A percentile compares a stretch with the other conserved stretches of the same genome.
phyloP scores from a whole-genome alignment of 2,329 filamentous ascomycete genomes.

The Stachybotrys echinatus region DNA sequence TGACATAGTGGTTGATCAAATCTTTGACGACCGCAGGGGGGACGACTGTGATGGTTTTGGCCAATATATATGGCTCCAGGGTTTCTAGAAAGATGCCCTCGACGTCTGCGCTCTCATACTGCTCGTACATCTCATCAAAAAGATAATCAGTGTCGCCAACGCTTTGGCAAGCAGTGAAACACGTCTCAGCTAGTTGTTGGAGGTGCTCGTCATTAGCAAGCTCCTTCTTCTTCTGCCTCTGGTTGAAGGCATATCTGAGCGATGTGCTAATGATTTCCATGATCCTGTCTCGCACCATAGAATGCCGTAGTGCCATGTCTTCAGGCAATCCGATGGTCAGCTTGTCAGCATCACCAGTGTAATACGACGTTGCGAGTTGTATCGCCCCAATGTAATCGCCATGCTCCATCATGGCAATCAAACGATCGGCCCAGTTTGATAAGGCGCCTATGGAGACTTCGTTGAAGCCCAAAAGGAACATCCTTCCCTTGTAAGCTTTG shows the following conservation, averaged over 20 bases:
- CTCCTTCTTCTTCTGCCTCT: constrained; percentile 46
- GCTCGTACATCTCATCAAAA: constrained; percentile 86
- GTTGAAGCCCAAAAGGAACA: constrained; percentile 91
- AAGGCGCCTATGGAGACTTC: constrained; percentile 86
- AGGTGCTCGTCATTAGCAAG: constrained; percentile 54
- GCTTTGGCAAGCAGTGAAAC: constrained; percentile 75
- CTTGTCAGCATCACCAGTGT: constrained; percentile 85
- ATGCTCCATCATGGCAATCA: constrained; percentile 91
- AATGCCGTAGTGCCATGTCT: constrained; percentile 68
- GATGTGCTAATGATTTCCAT: constrained; percentile 92
- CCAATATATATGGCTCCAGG: constrained; percentile 82
- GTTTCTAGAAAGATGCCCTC: constrained; percentile 80
- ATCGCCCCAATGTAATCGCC: constrained; percentile 96
- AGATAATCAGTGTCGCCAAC: constrained; percentile 77
- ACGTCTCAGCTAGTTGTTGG: constrained; percentile 73
- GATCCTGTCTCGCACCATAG: constrained; percentile 81
- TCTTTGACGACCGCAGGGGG: constrained; percentile 83
- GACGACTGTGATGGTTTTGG: constrained; percentile 66
- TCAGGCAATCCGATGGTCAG: constrained; percentile 91
- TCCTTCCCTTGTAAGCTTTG: constrained; percentile 85
- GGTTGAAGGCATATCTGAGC: constrained; percentile 78
- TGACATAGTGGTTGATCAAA: constrained; percentile 75
- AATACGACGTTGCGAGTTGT: constrained; percentile 84
- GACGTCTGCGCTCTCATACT: constrained; percentile 73
- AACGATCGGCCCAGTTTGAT: constrained; percentile 94